Base-by-base conservation (phyloP, 805 yeast species). In the Wickerhamomyces kurtzmanii region DNA sequence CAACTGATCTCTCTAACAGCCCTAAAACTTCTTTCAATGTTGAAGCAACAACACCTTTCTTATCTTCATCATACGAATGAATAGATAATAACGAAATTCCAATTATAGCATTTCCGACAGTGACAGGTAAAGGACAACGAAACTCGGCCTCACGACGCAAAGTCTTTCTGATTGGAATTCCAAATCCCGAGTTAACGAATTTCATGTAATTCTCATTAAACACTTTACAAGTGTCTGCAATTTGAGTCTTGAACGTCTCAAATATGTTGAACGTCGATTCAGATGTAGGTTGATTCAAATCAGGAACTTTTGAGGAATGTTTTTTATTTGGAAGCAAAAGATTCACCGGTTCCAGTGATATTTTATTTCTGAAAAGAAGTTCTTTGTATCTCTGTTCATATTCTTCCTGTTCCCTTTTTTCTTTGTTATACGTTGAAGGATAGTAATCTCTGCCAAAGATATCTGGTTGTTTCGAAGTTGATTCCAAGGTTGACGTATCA, bases 51-150 rank as follows among this genome's bases (percentile, higher is more conserved):
- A 65, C 55, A 16, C 70, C 65, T 29, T 57, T 65, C 31, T 70
- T 71, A 37, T 77, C 86, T 45, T 79, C 86, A 27, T 68, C 72
- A 15, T 71, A 61, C 1, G 86, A 72, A 42, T 70, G 73, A 5
- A 73, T 51, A 12, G 75, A 55, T 31, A 78, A 55, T 28, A 76
- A 64, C 3, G 83, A 55, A 9, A 79, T 47, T 2, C 81, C 62
- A 27, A 78, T 66, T 12, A 78, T 70, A 0, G 83, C 69, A 43
- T 77, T 74, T 5, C 82, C 82, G 31, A 66, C 68, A 1, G 81
- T 80, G 28, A 67, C 68, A 1, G 83, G 74, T 28, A 75, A 64
- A n/a, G 74, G 62, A 3, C 76, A 62, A 20, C 84, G 53, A 14
- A 69, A 63, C 33, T 72, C 73, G 1, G 84, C 68, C 37, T 76